These are phyloP conservation scores for Hortaea werneckii DNA, from an alignment of 2,329 filamentous ascomycete species.

Conservation along the genomic window DNA sequence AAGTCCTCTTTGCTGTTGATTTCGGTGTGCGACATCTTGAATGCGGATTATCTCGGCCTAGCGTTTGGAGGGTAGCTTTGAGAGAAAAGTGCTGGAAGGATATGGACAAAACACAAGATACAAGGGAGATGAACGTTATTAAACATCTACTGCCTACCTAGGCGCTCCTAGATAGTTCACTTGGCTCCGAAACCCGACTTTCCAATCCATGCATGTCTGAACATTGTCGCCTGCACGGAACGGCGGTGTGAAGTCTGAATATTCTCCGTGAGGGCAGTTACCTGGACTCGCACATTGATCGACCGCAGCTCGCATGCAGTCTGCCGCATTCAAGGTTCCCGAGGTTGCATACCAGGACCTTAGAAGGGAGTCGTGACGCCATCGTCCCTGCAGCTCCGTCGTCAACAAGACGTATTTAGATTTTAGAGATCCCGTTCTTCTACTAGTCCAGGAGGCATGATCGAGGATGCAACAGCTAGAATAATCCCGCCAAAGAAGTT, in stretches of 20 bases:
- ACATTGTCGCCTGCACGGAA: background rate
- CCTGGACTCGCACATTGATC: background rate
- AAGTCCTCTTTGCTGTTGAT: slow-evolving; percentile 23
- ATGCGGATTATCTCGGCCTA: background rate
- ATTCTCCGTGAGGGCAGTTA: background rate
- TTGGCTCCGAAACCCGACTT: background rate
- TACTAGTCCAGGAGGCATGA: too few relatives aligned
- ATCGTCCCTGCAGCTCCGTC: background rate
- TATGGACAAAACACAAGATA: background rate
- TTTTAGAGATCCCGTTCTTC: too few relatives aligned
- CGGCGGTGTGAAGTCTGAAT: background rate
- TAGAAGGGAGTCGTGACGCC: background rate
- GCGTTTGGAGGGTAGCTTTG: too few relatives aligned
- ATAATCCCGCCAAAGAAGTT: too few relatives aligned
- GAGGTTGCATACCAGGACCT: background rate
- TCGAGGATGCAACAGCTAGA: too few relatives aligned
- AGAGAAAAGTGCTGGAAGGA: background rate
- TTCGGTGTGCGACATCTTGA: slow-evolving; percentile 12
- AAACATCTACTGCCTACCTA: background rate
- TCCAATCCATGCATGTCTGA: background rate
- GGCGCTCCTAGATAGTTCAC: too few relatives aligned
- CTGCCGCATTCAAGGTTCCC: background rate
- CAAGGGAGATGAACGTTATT: background rate
- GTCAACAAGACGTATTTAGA: too few relatives aligned
- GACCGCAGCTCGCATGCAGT: background rate